A percentile compares a stretch with the other conserved stretches of the same genome.
Evolutionary conservation across 805 yeast species (phyloP).

Genomic region (Grigorovia transvaalensis): DNA sequence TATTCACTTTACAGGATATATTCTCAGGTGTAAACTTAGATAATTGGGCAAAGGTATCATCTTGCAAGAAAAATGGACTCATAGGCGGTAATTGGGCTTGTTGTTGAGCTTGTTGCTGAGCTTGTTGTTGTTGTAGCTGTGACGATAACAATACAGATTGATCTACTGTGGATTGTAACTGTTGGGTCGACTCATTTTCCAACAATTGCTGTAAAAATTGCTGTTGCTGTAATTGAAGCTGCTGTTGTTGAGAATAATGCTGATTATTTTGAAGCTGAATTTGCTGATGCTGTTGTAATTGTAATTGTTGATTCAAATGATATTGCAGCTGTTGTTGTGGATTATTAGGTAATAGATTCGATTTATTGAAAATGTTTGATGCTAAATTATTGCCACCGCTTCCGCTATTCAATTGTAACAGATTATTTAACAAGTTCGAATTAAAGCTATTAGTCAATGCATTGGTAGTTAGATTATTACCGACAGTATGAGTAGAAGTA

Average conservation of each 20-base stretch:
- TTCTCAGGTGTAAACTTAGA: slow-evolving; percentile 9
- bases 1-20: slow-evolving; percentile 6
- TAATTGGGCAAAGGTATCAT: slow-evolving; percentile 10
- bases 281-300: slow-evolving; percentile 13
- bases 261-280: slow-evolving; percentile 17
- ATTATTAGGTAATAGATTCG: background rate
- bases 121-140: slow-evolving; percentile 12
- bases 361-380: background rate
- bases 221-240: slow-evolving; percentile 18
- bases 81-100: background rate
- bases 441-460: slow-evolving; percentile 1
- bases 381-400: background rate
- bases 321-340: slow-evolving; percentile 10
- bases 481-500: background rate
- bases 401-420: background rate
- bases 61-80: slow-evolving; percentile 5
- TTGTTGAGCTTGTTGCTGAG: slow-evolving; percentile 3
- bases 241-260: slow-evolving; percentile 18
- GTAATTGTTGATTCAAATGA: slow-evolving; percentile 13
- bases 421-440: background rate
- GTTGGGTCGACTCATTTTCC: slow-evolving; percentile 7
- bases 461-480: background rate
- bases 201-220: slow-evolving; percentile 9
- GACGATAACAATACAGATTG: slow-evolving; percentile 8
- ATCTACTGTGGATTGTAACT: slow-evolving; percentile 4